A percentile compares a stretch with the other conserved stretches of the same genome.
Conservation (phyloP, 805 yeast genomes). For the Starmerella etchellsii region DNA sequence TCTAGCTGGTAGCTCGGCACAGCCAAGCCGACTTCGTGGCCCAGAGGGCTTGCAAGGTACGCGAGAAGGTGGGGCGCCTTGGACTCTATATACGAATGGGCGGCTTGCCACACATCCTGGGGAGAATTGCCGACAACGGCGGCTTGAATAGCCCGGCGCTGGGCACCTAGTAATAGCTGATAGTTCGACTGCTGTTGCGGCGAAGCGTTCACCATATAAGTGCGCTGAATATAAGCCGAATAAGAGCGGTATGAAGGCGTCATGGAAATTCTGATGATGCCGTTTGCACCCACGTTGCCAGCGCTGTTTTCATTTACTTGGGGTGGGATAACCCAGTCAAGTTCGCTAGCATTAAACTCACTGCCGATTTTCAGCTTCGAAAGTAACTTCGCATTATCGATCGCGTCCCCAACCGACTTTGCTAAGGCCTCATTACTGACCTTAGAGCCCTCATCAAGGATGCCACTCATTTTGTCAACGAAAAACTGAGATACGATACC, state of each 20-base stretch:
- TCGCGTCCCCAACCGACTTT: slow-evolving; percentile 64
- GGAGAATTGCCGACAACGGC: slow-evolving; percentile 59
- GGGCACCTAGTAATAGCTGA: slow-evolving; percentile 59
- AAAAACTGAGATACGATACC: slow-evolving; percentile 63
- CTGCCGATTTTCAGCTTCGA: slow-evolving; percentile 44
- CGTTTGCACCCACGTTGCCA: slow-evolving; percentile 50
- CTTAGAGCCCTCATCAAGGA: slow-evolving; percentile 75
- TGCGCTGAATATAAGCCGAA: slow-evolving; percentile 77
- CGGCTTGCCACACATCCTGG: slow-evolving; percentile 52
- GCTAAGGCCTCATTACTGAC: slow-evolving; percentile 61
- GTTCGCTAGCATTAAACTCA: slow-evolving; percentile 59
- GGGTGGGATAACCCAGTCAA: slow-evolving; percentile 93
- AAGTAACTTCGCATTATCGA: slow-evolving; percentile 66
- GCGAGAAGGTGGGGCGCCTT: slow-evolving; percentile 52
- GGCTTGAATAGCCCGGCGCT: slow-evolving; percentile 46
- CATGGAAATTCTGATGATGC: slow-evolving; percentile 69
- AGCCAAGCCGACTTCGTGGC: slow-evolving; percentile 82
- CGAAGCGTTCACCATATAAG: slow-evolving; percentile 82
- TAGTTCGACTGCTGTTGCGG: slow-evolving; percentile 66
- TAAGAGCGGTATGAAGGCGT: slow-evolving; percentile 81
- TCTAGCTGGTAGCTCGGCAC: slow-evolving; percentile 69
- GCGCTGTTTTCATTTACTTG: slow-evolving; percentile 56
- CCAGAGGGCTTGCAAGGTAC: slow-evolving; percentile 48
- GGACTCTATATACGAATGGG: slow-evolving; percentile 44
- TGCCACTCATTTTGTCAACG: slow-evolving; percentile 74